phyloP scores from a whole-genome alignment of 805 yeast species.

The Schwanniomyces sp. region DNA sequence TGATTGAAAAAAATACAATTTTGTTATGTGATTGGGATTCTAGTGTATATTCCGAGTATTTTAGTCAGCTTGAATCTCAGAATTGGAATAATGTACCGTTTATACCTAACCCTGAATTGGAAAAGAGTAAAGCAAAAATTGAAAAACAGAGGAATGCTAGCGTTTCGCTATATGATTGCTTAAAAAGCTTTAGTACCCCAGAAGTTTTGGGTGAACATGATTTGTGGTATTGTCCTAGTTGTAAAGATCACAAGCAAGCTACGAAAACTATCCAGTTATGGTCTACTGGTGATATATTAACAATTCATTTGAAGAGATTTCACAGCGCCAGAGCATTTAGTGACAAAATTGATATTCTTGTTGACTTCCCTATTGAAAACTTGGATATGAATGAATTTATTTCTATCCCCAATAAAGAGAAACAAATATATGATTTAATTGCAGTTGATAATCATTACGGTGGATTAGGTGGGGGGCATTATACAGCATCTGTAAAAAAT shows the following conservation, averaged over 20 bases:
- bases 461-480: slow-evolving; percentile 96
- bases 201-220: slow-evolving; percentile 88
- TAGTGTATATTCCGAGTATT: slow-evolving; percentile 49
- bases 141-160: slow-evolving; percentile 46
- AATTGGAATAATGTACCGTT: slow-evolving; percentile 49
- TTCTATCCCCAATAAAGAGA: slow-evolving; percentile 22
- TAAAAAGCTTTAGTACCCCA: slow-evolving; percentile 70
- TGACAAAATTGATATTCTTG: slow-evolving; percentile 83
- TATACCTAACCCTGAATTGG: slow-evolving; percentile 56
- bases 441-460: slow-evolving; percentile 97
- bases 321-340: slow-evolving; percentile 81
- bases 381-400: slow-evolving; percentile 70
- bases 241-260: slow-evolving; percentile 88
- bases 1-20: slow-evolving; percentile 22
- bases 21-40: slow-evolving; percentile 68
- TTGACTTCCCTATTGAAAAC: slow-evolving; percentile 84
- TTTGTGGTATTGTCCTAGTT: slow-evolving; percentile 89
- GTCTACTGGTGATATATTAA: slow-evolving; percentile 89
- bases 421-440: slow-evolving; percentile 68
- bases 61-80: slow-evolving; percentile 48
- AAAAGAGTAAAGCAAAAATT: slow-evolving; percentile 37
- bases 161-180: slow-evolving; percentile 63
- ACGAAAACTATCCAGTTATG: slow-evolving; percentile 88
- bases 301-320: slow-evolving; percentile 88
- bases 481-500: slow-evolving; percentile 86